These are phyloP conservation scores for Pyrus hybrid DNA, from an alignment of 331 rosid genomes.

Conservation along the genomic window DNA sequence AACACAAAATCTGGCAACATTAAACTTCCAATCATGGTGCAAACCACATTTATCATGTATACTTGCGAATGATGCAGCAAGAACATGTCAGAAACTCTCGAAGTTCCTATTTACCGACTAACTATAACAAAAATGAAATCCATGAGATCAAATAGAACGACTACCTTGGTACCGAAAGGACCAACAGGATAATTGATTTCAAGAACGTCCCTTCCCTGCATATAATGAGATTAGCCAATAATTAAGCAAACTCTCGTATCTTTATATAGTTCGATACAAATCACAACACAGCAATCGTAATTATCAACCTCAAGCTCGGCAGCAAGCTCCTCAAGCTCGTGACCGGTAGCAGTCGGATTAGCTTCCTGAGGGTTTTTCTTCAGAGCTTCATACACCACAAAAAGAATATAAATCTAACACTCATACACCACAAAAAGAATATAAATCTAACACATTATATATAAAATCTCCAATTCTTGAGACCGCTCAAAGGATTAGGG, in stretches of 20 bases:
- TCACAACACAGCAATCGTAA: background rate
- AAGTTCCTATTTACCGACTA: background rate
- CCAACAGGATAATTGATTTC: constrained; percentile 36
- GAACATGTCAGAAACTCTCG: background rate
- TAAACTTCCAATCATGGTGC: background rate
- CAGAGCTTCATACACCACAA: background rate
- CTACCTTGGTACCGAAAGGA: constrained; percentile 45
- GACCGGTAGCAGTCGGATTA: constrained; percentile 25
- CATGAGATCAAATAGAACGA: background rate
- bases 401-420: background rate
- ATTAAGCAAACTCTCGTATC: background rate
- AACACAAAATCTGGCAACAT: background rate
- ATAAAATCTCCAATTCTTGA: background rate
- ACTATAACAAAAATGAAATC: background rate
- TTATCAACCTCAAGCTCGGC: constrained; percentile 21
- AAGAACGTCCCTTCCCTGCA: constrained; percentile 35
- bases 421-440: background rate
- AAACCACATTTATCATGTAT: background rate
- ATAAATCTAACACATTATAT: background rate
- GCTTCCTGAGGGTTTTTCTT: constrained; percentile 24
- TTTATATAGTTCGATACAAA: background rate
- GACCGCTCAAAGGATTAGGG: background rate
- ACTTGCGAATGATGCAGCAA: background rate
- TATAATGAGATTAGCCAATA: background rate
- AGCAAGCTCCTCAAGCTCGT: constrained; percentile 31